phyloP scores from a whole-genome alignment of 345 rosid species.

The Brassica incana region DNA sequence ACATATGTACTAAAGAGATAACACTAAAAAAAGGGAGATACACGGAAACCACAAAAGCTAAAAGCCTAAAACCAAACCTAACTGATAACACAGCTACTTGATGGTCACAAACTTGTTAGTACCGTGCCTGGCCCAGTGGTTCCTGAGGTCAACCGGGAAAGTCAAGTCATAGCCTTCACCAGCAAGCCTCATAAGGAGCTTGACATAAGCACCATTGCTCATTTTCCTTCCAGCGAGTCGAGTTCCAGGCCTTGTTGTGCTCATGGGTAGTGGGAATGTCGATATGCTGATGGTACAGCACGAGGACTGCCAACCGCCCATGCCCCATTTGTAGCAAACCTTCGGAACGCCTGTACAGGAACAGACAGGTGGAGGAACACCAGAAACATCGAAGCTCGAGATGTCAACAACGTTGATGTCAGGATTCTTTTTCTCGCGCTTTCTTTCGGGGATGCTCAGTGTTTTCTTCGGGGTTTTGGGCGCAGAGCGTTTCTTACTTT shows the following conservation, averaged over 20 bases:
- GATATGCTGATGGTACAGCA: conserved; percentile 63
- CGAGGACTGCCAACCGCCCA: conserved; percentile 74
- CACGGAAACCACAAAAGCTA: conserved; percentile 16
- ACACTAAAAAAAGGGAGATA: background rate
- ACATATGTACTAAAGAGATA: conserved; percentile 13
- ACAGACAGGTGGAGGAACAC: conserved; percentile 64
- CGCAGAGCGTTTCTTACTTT: conserved; percentile 42
- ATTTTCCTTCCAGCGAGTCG: conserved; percentile 76
- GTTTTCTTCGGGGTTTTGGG: conserved; percentile 38
- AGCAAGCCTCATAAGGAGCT: conserved; percentile 58
- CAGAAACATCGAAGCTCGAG: conserved; percentile 48
- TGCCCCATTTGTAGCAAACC: conserved; percentile 69
- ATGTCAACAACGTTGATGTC: conserved; percentile 43
- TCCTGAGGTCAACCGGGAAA: conserved; percentile 58
- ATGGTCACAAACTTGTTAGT: conserved; percentile 72
- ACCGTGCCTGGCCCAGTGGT: conserved; percentile 75
- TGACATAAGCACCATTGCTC: conserved; percentile 68
- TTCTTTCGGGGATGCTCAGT: conserved; percentile 43
- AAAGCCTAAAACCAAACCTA: conserved; percentile 8
- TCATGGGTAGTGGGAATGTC: conserved; percentile 64
- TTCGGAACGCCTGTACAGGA: conserved; percentile 59
- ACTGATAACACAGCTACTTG: conserved; percentile 38
- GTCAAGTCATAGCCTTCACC: conserved; percentile 60
- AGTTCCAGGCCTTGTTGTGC: conserved; percentile 51
- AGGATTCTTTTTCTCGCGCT: conserved; percentile 53